Evolutionary conservation across 768 basidiomycete species (phyloP).

Genomic region (Suillus occidentalis): DNA sequence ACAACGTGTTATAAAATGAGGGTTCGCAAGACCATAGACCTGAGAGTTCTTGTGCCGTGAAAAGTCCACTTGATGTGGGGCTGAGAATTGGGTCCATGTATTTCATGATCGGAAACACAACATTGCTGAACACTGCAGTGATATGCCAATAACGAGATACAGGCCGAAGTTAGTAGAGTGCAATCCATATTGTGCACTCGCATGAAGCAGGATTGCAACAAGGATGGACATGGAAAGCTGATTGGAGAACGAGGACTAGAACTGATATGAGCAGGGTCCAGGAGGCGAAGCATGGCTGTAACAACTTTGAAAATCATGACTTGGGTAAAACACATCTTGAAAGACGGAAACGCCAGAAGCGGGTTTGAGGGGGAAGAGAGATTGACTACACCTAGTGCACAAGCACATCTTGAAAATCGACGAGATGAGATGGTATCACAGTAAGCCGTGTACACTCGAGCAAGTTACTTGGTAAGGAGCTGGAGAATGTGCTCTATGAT

Average conservation of each 20-base stretch:
- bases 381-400: too few species aligned
- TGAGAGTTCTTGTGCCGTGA: background rate
- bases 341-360: background rate
- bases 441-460: background rate
- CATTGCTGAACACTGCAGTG: background rate
- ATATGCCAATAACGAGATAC: background rate
- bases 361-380: background rate
- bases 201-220: background rate
- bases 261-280: too few species aligned
- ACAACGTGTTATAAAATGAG: background rate
- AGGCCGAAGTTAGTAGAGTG: background rate
- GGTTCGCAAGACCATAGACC: background rate
- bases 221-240: background rate
- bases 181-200: background rate
- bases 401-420: background rate
- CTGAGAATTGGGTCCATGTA: background rate
- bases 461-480: background rate
- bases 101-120: background rate
- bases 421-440: background rate
- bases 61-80: background rate
- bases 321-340: background rate
- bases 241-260: background rate
- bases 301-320: background rate
- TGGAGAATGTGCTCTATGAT: background rate
- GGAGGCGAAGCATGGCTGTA: too few species aligned